Conservation (phyloP, 805 yeast species). For the Yarrowia hollandica region DNA sequence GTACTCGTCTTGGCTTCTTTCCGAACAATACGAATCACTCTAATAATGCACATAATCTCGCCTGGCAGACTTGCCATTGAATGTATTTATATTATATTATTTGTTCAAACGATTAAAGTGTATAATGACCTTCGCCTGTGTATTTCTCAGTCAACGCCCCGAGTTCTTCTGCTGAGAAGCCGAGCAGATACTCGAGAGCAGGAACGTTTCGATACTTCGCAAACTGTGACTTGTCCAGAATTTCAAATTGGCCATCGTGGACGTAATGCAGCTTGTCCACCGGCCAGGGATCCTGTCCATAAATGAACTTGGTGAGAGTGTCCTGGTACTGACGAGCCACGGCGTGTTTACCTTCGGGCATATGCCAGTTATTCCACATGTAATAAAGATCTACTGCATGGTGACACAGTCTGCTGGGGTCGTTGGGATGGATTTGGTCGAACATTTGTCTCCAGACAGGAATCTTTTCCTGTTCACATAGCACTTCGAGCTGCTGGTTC, state of each 20-base stretch:
- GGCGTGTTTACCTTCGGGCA: neutral
- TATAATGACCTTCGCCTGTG: constrained; percentile 10
- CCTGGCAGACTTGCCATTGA: too few relatives aligned
- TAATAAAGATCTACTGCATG: constrained; percentile 13
- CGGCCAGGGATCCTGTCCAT: neutral
- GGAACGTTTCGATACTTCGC: neutral
- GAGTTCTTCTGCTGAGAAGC: neutral
- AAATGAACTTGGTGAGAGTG: neutral
- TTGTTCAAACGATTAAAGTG: neutral
- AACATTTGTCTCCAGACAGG: constrained; percentile 6
- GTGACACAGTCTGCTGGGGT: neutral
- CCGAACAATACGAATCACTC: constrained; percentile 18
- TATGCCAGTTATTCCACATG: constrained; percentile 22
- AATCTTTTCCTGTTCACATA: neutral
- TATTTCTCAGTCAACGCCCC: neutral
- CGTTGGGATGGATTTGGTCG: constrained; percentile 10
- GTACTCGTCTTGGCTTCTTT: constrained; percentile 23
- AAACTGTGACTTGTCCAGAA: neutral
- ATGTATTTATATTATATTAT: constrained; percentile 10
- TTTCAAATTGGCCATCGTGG: constrained; percentile 11
- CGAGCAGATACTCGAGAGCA: neutral
- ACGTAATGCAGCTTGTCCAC: constrained; percentile 3
- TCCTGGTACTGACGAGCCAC: constrained; percentile 8
- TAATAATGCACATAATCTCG: neutral
- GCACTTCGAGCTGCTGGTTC: neutral